A percentile compares a stretch with the other conserved stretches of the same genome.
phyloP scores from a whole-genome alignment of 768 basidiomycete genomes.

The Hericium coralloides region DNA sequence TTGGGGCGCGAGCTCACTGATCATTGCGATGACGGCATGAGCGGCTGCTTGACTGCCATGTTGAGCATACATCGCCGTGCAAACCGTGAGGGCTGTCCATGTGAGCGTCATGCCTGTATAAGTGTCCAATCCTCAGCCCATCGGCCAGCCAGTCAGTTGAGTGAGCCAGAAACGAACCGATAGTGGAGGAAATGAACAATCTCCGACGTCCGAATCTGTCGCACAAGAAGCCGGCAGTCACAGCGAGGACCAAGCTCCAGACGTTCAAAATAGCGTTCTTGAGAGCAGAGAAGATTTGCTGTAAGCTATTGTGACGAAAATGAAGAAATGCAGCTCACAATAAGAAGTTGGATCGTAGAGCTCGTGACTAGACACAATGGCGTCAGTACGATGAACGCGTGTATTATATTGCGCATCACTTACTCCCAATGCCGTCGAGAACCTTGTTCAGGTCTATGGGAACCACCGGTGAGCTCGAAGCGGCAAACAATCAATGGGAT shows the following conservation, averaged over 20 bases:
- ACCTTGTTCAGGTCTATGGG: constrained; percentile 41
- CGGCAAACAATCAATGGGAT: not conserved
- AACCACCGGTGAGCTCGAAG: not conserved
- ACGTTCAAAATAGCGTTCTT: constrained; percentile 43
- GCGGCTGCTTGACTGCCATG: constrained; percentile 22
- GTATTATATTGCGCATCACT: constrained; percentile 2
- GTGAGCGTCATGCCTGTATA: constrained; percentile 30
- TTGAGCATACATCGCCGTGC: constrained; percentile 24
- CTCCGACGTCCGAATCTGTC: constrained; percentile 42
- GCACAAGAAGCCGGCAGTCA: constrained; percentile 37
- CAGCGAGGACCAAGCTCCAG: constrained; percentile 47
- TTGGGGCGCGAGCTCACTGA: constrained; percentile 23
- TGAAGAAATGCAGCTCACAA: not conserved
- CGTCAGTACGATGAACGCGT: no score
- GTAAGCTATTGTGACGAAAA: constrained; percentile 35
- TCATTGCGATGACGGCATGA: constrained; percentile 37
- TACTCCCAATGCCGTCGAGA: constrained; percentile 40
- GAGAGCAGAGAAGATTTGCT: constrained; percentile 27
- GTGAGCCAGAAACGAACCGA: not conserved
- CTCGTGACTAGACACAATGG: not conserved
- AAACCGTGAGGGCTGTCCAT: constrained; percentile 30
- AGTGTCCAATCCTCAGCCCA: not conserved
- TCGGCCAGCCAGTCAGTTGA: not conserved
- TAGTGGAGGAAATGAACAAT: constrained; percentile 41
- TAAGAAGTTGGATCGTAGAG: not conserved